Base-by-base conservation (phyloP, 371 early-diverging fungal genomes). In the Syncephalastrum contaminatum region DNA sequence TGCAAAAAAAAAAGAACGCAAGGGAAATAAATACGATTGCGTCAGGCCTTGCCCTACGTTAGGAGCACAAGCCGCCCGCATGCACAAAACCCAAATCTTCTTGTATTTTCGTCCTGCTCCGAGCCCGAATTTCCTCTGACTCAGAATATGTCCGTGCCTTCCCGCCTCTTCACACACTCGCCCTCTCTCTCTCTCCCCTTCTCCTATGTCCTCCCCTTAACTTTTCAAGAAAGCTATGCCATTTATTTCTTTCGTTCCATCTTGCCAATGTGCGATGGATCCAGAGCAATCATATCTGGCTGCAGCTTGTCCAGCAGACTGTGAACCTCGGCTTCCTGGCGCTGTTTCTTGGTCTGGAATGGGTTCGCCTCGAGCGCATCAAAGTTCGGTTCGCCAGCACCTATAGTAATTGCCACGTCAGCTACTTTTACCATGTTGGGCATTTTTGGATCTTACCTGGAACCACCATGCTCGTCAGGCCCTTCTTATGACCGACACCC, bases 361-460 rank as follows among this genome's bases (percentile, higher is more conserved):
- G 98, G 99, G 77, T 96, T 97, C 56, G 92, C 92, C 67, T 94
- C 97, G 43, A 93, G 66, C 13, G 92, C 81, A 73, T 99, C 99
- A 82, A 91, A 97, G 87, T 95, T 95, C 64, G 99, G 94, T 72
- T 99, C 97, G 60, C 99, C 98, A 39, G 96, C 71, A 15, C 84
- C 76, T 70, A 49, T 39, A n/a, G 16, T 13, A 19, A 44, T 44
- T 44, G 45, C 45, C 19, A 10, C 45, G 16, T 44, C 21, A 16
- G 16, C 45, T 12, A 19, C 1, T 44, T 44, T 21, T 19, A 19
- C 45, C 16, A 15, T n/a, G 21, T 21, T 7, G 19, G 22, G 21
- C 41, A 53, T 20, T 20, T 41, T 21, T 8, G 21, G 16, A 36
- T 13, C 39, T 48, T 68, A 70, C 96, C 97, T 15, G 99, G 99